Evolutionary conservation across 176 grass and related monocot species (phyloP), one percentile per base, ranked within the genome.

Genomic region (Thinopyrum elongatum): DNA sequence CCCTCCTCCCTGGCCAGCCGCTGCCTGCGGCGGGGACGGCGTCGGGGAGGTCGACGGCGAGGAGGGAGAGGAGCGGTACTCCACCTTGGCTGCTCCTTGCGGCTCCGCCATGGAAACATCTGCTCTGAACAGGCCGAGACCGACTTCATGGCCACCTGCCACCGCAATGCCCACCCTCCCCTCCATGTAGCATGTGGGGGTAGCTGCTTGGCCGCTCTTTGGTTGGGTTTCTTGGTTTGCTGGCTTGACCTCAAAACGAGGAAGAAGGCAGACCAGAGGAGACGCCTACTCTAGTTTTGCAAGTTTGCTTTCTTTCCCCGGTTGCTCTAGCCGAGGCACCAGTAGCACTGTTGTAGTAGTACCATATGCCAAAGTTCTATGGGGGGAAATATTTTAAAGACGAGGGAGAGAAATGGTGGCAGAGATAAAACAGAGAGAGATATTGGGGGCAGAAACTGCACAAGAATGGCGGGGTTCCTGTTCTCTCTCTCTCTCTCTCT

Each of bases 21-120:
- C 63, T 3, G 84, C 65, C 23, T 58, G 66, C 23, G 86, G 91
- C 25, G 90, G 92, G 4, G 95, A 93, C 3, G 92, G 88, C 8
- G 90, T 89, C 1, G 71, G 86, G 22, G 95, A 94, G 44, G 80
- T 87, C 38, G 94, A 97, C 21, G 79, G 88, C 59, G 92, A 91
- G 23, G 91, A 74, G 55, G 82, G 90, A 29, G 87, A 83, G 19
- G 89, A 88, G 28, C 60, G 79, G 74, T 78, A 93, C 59, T 70
- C 84, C 35, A 75, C 72, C 47, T 87, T 87, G 0, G 39, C 85
- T 61, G 49, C 88, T 77, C 77, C 92, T 36, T 80, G 85, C 66
- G 83, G 30, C 38, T 82, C 88, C 5, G 59, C 17, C 77, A 78
- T 75, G 68, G 61, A n/a, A 38, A 81, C 27, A 4, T 84, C 86